phyloP scores from a whole-genome alignment of 805 yeast genomes.

The Komagataella populi region DNA sequence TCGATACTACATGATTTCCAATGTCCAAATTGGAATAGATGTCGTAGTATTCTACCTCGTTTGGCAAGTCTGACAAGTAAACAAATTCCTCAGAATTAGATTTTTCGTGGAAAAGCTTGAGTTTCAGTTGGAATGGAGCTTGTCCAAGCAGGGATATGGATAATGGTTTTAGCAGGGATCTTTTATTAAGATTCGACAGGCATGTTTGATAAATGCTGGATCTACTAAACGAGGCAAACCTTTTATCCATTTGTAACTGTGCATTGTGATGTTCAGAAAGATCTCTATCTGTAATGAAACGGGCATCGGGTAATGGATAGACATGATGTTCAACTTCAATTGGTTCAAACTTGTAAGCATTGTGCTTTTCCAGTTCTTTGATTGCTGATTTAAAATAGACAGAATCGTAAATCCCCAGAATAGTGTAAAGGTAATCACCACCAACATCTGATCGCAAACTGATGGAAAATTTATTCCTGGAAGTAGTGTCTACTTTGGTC shows the following conservation, averaged over 20 bases:
- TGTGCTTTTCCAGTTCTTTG: constrained; percentile 10
- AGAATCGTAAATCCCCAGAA: constrained; percentile 53
- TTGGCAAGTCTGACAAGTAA: constrained; percentile 27
- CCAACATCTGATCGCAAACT: constrained; percentile 25
- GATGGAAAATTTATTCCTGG: constrained; percentile 23
- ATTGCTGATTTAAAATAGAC: constrained; percentile 34
- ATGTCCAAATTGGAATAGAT: constrained; percentile 39
- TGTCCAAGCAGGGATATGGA: constrained; percentile 42
- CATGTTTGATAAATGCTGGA: constrained; percentile 12
- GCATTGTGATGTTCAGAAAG: background rate
- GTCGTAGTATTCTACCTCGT: constrained; percentile 23
- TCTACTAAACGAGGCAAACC: constrained; percentile 1
- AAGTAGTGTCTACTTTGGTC: constrained; percentile 26
- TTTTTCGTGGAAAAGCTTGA: constrained; percentile 46
- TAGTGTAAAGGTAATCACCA: constrained; percentile 51
- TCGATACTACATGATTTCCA: constrained; percentile 57
- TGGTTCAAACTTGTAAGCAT: constrained; percentile 14
- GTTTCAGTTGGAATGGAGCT: constrained; percentile 46
- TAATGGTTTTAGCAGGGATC: constrained; percentile 29
- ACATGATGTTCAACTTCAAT: constrained; percentile 38
- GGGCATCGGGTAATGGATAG: constrained; percentile 45
- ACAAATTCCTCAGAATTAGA: constrained; percentile 38
- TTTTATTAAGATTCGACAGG: constrained; percentile 11
- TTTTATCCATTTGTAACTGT: background rate
- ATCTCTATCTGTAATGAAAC: constrained; percentile 5